A percentile compares a stretch with the other conserved stretches of the same genome.
Conservation (phyloP, 345 rosid species). For the Gossypium sturtianum region DNA sequence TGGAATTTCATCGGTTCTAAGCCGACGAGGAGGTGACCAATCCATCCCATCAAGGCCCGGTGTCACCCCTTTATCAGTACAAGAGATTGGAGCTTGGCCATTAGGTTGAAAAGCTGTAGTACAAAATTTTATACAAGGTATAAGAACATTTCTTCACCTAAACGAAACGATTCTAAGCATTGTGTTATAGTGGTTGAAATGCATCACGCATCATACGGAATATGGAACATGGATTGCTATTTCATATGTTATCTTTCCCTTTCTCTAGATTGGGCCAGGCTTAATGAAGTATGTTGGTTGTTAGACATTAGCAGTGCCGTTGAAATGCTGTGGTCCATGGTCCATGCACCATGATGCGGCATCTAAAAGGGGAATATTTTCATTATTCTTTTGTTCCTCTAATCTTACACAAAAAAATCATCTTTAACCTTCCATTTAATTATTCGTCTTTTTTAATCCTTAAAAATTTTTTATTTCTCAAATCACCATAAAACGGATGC, state of each 20-base stretch:
- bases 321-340: background rate
- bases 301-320: background rate
- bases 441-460: too few species aligned
- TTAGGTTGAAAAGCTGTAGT: conserved; percentile 34
- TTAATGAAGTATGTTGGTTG: background rate
- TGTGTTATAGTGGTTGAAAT: background rate
- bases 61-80: conserved; percentile 29
- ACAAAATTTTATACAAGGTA: background rate
- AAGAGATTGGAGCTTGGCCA: conserved; percentile 38
- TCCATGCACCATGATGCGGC: background rate
- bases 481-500: too few species aligned
- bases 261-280: background rate
- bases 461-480: too few species aligned
- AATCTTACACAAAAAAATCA: too few species aligned
- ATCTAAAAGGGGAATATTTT: background rate
- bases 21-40: conserved; percentile 43
- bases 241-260: background rate
- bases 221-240: background rate
- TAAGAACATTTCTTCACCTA: background rate
- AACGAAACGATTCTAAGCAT: background rate
- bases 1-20: conserved; percentile 36
- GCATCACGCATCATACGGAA: too few species aligned
- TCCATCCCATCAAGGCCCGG: conserved; percentile 13
- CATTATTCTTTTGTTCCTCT: too few species aligned
- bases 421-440: too few species aligned